A percentile compares a stretch with the other conserved stretches of the same genome.
Conservation (phyloP, 1,139 yeast genomes). For the Pneumocystis murina region DNA sequence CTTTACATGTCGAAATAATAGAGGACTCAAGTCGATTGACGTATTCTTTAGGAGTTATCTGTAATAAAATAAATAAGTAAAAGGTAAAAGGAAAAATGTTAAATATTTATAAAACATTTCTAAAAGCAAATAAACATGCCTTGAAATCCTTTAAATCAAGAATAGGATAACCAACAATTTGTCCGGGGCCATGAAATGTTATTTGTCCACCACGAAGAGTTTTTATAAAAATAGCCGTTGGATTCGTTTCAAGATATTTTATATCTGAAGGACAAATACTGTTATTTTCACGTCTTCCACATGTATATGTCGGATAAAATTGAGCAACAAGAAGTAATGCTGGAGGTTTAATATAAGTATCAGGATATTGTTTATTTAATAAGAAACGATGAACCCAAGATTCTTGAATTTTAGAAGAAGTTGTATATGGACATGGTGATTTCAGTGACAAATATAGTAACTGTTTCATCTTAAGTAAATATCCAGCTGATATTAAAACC, state of each 20-base stretch:
- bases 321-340: constrained; percentile 24
- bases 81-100: not conserved
- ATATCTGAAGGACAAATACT: not conserved
- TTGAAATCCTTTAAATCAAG: constrained; percentile 52
- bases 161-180: constrained; percentile 70
- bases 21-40: constrained; percentile 57
- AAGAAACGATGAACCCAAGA: not conserved
- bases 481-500: not conserved
- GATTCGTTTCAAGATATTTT: constrained; percentile 9
- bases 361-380: not conserved
- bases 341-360: not conserved
- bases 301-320: constrained; percentile 72
- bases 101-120: not conserved
- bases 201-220: constrained; percentile 92
- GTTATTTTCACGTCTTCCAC: constrained; percentile 63
- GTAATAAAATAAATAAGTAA: not conserved
- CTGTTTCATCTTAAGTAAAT: not conserved
- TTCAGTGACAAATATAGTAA: not conserved
- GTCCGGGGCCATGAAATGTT: constrained; percentile 95
- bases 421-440: not conserved
- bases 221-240: constrained; percentile 45
- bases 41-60: constrained; percentile 56
- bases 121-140: constrained; percentile 2
- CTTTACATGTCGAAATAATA: constrained; percentile 37
- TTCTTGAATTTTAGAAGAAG: not conserved